Evolutionary conservation across 129 eudicot genomes (phyloP).

Genomic region (Silybum marianum): DNA sequence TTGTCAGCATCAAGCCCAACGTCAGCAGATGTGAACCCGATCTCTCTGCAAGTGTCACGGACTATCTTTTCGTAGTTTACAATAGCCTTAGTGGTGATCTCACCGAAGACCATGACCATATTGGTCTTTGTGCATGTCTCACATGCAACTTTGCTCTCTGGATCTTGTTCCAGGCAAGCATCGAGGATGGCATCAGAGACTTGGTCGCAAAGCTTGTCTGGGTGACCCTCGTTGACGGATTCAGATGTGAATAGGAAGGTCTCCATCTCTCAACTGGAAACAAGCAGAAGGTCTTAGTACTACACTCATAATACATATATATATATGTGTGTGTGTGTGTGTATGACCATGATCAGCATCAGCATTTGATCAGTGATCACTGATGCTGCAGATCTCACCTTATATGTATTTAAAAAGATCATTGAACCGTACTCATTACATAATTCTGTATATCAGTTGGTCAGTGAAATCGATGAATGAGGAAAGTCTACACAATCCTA

Average conservation of each 20-base stretch:
- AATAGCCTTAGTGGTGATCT: slow-evolving; percentile 64
- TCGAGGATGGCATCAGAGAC: slow-evolving; percentile 67
- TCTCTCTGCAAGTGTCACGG: slow-evolving; percentile 60
- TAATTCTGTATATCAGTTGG: neutral
- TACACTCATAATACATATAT: neutral
- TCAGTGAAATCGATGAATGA: neutral
- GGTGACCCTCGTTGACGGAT: slow-evolving; percentile 69
- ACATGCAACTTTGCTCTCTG: slow-evolving; percentile 67
- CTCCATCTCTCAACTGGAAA: slow-evolving; percentile 50
- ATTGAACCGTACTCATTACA: neutral
- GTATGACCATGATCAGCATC: neutral
- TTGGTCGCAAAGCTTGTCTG: slow-evolving; percentile 72
- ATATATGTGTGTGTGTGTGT: too few species aligned
- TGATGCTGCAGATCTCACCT: neutral
- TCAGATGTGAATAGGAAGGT: slow-evolving; percentile 77
- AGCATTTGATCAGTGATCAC: too few species aligned
- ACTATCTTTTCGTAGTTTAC: slow-evolving; percentile 61
- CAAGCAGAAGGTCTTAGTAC: slow-evolving; percentile 11
- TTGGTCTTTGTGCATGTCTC: slow-evolving; percentile 67
- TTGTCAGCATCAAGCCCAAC: slow-evolving; percentile 69
- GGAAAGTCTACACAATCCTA: neutral
- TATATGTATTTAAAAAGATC: neutral
- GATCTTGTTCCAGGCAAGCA: slow-evolving; percentile 67
- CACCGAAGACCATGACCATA: slow-evolving; percentile 69
- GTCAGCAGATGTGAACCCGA: slow-evolving; percentile 64